Conservation (phyloP, 1,284 basidiomycete genomes). For the Naganishia albida region DNA sequence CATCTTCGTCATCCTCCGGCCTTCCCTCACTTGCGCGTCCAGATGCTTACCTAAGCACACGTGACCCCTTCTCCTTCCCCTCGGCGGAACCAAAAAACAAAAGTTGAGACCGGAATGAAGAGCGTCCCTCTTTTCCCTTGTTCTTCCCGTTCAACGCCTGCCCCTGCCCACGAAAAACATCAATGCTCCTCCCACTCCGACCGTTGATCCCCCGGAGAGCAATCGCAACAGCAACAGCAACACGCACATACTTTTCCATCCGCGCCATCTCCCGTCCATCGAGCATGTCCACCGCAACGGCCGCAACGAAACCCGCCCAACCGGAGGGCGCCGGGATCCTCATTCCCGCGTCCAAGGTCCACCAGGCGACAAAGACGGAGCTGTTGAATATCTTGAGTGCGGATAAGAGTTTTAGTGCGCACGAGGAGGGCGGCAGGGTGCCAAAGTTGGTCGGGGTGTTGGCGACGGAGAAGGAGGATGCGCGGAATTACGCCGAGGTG, state of each 20-base stretch:
- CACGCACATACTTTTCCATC: constrained; percentile 19
- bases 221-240: not conserved
- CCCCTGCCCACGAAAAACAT: no score
- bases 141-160: no score
- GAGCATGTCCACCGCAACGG: not conserved
- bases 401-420: constrained; percentile 21
- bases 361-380: constrained; percentile 53
- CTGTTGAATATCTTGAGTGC: constrained; percentile 43
- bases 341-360: constrained; percentile 53
- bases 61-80: no score
- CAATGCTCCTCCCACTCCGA: not conserved
- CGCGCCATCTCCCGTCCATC: constrained; percentile 15
- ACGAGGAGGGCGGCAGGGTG: constrained; percentile 13
- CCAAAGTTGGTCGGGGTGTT: constrained; percentile 91
- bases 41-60: not conserved
- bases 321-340: constrained; percentile 46
- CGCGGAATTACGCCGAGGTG: constrained; percentile 80
- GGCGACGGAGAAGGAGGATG: constrained; percentile 81
- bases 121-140: no score
- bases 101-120: no score
- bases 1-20: constrained; percentile 26
- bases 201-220: not conserved
- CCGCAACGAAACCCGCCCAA: not conserved
- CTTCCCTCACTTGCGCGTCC: constrained; percentile 21
- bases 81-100: no score